Percentiles rank a stretch among this genome's conserved stretches.
These are phyloP conservation scores for Aspergillus terreus DNA, from an alignment of 2,329 filamentous ascomycete genomes.

Conservation along the genomic window DNA sequence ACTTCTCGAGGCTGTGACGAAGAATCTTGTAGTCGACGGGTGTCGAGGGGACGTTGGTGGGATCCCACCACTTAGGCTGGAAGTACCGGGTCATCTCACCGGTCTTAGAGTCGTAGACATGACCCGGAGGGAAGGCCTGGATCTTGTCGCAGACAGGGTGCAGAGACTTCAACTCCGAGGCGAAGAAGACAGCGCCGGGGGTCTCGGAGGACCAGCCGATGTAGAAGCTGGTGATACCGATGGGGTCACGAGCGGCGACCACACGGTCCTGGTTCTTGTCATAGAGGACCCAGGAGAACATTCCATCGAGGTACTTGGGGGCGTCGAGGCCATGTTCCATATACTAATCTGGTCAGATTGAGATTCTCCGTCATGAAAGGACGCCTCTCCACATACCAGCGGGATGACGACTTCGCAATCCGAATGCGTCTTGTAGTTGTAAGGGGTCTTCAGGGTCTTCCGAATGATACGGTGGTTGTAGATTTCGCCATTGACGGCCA, in stretches of 20 bases:
- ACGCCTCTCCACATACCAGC: conserved; percentile 58
- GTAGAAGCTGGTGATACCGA: conserved; percentile 96
- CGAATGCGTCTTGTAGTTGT: conserved; percentile 97
- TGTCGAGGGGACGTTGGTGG: conserved; percentile 68
- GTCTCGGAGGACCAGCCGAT: conserved; percentile 84
- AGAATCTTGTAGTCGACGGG: conserved; percentile 81
- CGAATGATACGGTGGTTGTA: conserved; percentile 98
- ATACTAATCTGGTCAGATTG: conserved; percentile 58
- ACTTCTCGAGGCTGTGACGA: conserved; percentile 77
- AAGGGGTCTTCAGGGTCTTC: conserved; percentile 76
- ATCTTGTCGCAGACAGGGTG: conserved; percentile 94
- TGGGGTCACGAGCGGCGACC: conserved; percentile 91
- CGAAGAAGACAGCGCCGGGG: conserved; percentile 86
- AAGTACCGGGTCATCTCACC: conserved; percentile 83
- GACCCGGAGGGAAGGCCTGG: conserved; percentile 87
- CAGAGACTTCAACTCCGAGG: conserved; percentile 92
- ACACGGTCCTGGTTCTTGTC: conserved; percentile 92
- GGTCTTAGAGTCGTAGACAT: conserved; percentile 93
- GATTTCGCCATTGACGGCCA: conserved; percentile 98
- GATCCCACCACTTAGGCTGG: conserved; percentile 89
- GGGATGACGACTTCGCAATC: conserved; percentile 99
- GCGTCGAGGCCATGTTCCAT: conserved; percentile 88
- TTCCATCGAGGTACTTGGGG: conserved; percentile 91
- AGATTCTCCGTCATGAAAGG: neutral
- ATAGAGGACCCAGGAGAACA: conserved; percentile 99